Evolutionary conservation across 371 early-diverging fungal species (phyloP), one percentile per base, ranked within the genome.

Genomic region (Chytridiales sp.): DNA sequence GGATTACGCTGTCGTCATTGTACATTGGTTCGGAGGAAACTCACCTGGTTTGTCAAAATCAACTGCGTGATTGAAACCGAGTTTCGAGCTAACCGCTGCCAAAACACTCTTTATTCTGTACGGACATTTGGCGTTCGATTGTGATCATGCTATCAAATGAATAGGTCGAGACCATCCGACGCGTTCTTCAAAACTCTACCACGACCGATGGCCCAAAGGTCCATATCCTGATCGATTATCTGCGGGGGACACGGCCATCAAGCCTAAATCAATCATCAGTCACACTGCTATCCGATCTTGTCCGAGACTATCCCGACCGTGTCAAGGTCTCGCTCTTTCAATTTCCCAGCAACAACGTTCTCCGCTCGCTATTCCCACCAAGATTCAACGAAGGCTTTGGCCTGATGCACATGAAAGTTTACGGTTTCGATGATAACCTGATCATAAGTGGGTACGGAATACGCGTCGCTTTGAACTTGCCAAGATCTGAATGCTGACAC

Each of bases 331-430:
- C 64, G n/a, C 41, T 72, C 4, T 77, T 70, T 58, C 62, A 68
- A 36, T 47, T 74, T 1, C 77, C 77, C 29, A 51, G 43, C 4
- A 24, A 17, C 13, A 61, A 56, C 4, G 24, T 56, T 1, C 21
- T 27, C 3, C 41, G 61, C 8, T 17, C 29, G 11, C 27, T 65
- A 19, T 29, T 91, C 48, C 97, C 97, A 6, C 84, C 81, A 51
- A 69, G 97, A 34, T 92, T 90, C 69, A 95, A 93, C 68, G 98
- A 98, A 71, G 85, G 80, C 3, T 85, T 95, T 68, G 97, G 97
- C 0, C 73, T 97, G 56, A 88, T 90, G 87, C 98, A 98, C 69
- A 84, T 95, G 61, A 98, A 98, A 70, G 79, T 85, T 11, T 96
- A 92, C 72, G 78, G 87, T 0, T 92, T 93, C 73, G 98, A 98